Base-by-base conservation (phyloP, 2,329 filamentous ascomycete species). In the Microsporum canis region DNA sequence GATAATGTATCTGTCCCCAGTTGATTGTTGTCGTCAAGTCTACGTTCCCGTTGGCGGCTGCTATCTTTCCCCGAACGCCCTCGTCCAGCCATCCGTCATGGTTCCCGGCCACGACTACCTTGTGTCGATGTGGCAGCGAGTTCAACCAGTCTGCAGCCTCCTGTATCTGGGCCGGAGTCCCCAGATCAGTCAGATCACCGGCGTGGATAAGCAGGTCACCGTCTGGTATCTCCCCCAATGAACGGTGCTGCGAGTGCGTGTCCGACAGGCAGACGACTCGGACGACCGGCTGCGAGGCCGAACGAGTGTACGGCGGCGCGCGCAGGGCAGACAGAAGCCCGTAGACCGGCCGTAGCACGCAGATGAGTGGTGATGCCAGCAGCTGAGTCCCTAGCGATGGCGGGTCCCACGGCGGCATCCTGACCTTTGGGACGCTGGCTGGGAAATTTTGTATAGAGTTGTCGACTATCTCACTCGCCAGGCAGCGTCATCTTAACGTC, bases 141-240 rank as follows among this genome's bases (percentile, higher is more conserved):
- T 79, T 81, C 10, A 96, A 79, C 90, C 90, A 96, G 76, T 95
- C 83, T 49, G 96, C 79, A 68, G 94, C 87, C n/a, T 76, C 78
- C 76, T 96, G 90, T 61, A 97, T 85, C 63, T 90, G 87, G 10
- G 78, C 77, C 0, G 84, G 80, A 6, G 84, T 87, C 43, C 92
- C 92, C 27, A 78, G 77, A 66, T 89, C 85, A 60, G 86, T 87
- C 68, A 96, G 79, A 75, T 97, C 92, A 41, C 92, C 92, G 1
- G 90, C 88, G 71, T 96, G 92, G 67, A 97, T 88, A 57, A 97
- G 82, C 27, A 96, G 79, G 72, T 96, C 91, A 61, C 91, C 91
- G 7, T 81, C 74, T 0, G 91, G 90, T 2, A 76, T 64, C 38
- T 72, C 67, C 10, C 63, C 47, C 65, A 71, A 73, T 66, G 72